Percentiles rank a stretch among this genome's conserved stretches.
Conservation (phyloP, 768 basidiomycete species). For the Chlorophyllum brunneum region DNA sequence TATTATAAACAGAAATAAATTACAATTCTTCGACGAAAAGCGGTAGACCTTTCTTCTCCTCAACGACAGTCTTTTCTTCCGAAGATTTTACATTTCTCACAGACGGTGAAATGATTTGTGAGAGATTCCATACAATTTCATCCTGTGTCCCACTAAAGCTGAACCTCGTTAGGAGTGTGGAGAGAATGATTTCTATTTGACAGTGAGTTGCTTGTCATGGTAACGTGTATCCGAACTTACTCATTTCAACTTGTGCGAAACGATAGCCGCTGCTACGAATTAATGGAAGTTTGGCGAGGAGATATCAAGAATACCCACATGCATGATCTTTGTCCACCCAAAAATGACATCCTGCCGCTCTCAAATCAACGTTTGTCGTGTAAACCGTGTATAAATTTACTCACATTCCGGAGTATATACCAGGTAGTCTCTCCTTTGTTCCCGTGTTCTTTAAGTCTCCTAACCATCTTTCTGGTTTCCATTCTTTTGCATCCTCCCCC, state of each 20-base stretch:
- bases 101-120: constrained; percentile 45
- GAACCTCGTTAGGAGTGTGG: constrained; percentile 32
- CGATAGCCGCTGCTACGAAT: constrained; percentile 38
- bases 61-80: constrained; percentile 12
- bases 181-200: constrained; percentile 35
- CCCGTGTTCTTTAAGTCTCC: constrained; percentile 12
- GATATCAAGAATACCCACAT: constrained; percentile 32
- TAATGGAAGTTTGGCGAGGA: not conserved
- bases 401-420: constrained; percentile 49
- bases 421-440: constrained; percentile 29
- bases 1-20: too few species aligned
- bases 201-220: too few species aligned
- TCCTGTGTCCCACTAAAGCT: constrained; percentile 31
- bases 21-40: constrained; percentile 21
- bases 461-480: constrained; percentile 55
- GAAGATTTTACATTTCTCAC: constrained; percentile 19
- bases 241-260: constrained; percentile 55
- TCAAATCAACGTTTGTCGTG: not conserved
- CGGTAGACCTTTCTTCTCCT: constrained; percentile 36
- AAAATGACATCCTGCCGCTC: constrained; percentile 46
- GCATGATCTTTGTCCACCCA: constrained; percentile 51
- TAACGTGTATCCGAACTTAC: too few species aligned
- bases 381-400: constrained; percentile 16
- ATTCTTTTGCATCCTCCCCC: constrained; percentile 45
- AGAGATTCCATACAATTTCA: constrained; percentile 42